Evolutionary conservation across 106 monocot genomes (phyloP).

Genomic region (Amphibolis antarctica): DNA sequence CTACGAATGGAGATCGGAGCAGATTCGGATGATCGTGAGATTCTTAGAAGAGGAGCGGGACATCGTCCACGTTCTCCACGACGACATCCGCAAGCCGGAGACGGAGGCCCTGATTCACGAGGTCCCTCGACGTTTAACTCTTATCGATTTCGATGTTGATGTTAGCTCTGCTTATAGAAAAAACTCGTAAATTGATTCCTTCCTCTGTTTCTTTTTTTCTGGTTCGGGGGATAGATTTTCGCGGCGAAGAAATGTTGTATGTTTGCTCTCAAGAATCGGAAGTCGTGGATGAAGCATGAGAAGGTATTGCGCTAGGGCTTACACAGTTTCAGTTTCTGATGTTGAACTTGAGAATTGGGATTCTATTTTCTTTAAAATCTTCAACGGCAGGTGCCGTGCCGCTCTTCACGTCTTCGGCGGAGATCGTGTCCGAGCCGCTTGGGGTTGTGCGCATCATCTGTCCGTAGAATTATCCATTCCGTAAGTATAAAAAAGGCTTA

Average conservation of each 20-base stretch:
- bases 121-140: constrained; percentile 5
- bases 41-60: constrained; percentile 27
- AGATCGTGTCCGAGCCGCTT: constrained; percentile 64
- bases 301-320: constrained; percentile 16
- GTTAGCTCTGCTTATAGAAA: no score
- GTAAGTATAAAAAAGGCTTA: constrained; percentile 28
- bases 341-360: not conserved
- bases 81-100: constrained; percentile 24
- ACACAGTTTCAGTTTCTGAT: not conserved
- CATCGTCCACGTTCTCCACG: constrained; percentile 13
- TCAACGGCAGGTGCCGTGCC: constrained; percentile 32
- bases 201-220: not conserved
- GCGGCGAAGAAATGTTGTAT: not conserved
- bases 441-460: constrained; percentile 81
- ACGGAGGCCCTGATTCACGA: constrained; percentile 26
- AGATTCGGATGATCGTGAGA: constrained; percentile 6
- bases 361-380: not conserved
- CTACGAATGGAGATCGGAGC: constrained; percentile 24
- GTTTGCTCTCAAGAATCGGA: constrained; percentile 8
- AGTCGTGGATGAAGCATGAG: constrained; percentile 17
- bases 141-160: not conserved
- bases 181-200: no score
- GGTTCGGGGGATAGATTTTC: constrained; percentile 5
- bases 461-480: constrained; percentile 86
- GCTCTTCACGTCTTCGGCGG: constrained; percentile 65